Evolutionary conservation across 1,284 basidiomycete species (phyloP), one percentile per base, ranked within the genome.

Genomic region (Leccinum insigne): DNA sequence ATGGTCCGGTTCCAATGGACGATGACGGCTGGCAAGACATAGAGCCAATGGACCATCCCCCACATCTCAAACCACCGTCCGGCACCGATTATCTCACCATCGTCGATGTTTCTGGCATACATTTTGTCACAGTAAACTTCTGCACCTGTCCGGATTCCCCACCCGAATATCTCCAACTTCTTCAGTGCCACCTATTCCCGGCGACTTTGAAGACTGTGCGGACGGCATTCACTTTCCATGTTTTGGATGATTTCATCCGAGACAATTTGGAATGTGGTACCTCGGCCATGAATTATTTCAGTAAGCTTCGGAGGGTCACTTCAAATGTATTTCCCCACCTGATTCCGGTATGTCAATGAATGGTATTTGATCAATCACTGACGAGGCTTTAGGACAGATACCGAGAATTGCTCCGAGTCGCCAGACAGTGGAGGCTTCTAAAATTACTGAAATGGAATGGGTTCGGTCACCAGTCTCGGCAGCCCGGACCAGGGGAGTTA

Each of bases 281-380:
- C n/a, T 71, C 71, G 0, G 69, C 70, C 1, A 71, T 70, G 38
- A 73, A 77, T 52, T 77, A 73, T 62, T 70, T 67, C 14, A 49
- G 38, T 1, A 72, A 73, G 6, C 65, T 79, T 5, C 9, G 52
- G 13, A 61, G 68, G n/a, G 59, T 71, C 0, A 78, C 77, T 0
- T 65, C 72, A 23, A 69, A 70, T 44, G 65, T 60, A 0, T 70
- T 69, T 62, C 72, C 70, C 1, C 58, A 76, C 1, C 60, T 69
- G 5, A 66, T 73, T 14, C 64, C 64, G 9, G 75, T 57, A 16
- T 18, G 56, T 57, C 7, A 4, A 9, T 32, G 0, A 23, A 26
- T 21, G 10, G n/a, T 18, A n/a, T 29, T 8, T 7, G 16, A 4
- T 9, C 4, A 16, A 1, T 14, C 13, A 5, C 14, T 16, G 3